Conservation (phyloP, 148 eudicot genomes). For the Nepenthes gracilis region DNA sequence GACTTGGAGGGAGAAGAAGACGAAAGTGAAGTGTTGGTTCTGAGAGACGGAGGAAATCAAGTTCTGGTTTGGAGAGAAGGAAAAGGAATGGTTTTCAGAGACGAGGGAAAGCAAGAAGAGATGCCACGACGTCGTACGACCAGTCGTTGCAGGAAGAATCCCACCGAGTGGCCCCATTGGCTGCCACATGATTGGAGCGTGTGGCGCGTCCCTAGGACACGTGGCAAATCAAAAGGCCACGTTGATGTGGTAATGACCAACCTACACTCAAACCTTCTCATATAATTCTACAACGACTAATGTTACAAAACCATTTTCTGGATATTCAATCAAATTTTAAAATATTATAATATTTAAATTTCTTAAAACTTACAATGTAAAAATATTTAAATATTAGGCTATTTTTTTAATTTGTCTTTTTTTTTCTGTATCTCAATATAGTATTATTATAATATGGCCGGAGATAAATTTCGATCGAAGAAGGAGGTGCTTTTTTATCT, state of each 20-base stretch:
- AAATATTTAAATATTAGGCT: too few species aligned
- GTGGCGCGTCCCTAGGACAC: not conserved
- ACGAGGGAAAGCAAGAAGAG: not conserved
- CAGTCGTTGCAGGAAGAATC: not conserved
- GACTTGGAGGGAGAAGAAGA: not conserved
- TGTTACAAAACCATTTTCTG: not conserved
- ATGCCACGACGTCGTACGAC: not conserved
- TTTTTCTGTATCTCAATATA: too few species aligned
- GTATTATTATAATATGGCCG: too few species aligned
- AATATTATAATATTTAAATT: too few species aligned
- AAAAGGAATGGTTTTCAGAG: not conserved
- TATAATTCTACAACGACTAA: not conserved
- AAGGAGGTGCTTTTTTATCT: too few species aligned
- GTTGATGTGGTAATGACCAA: not conserved
- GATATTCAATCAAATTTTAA: too few species aligned
- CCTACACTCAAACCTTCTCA: not conserved
- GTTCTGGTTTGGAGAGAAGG: not conserved
- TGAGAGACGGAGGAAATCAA: not conserved
- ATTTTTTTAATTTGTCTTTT: too few species aligned
- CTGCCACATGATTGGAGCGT: too few species aligned
- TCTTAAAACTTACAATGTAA: too few species aligned
- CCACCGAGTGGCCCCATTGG: not conserved
- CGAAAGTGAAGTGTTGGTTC: not conserved
- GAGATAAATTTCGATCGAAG: too few species aligned
- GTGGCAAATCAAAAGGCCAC: not conserved